A percentile compares a stretch with the other conserved stretches of the same genome.
These are phyloP conservation scores for Chloromonas sp. DNA, from an alignment of 163 green algal species.

Conservation along the genomic window DNA sequence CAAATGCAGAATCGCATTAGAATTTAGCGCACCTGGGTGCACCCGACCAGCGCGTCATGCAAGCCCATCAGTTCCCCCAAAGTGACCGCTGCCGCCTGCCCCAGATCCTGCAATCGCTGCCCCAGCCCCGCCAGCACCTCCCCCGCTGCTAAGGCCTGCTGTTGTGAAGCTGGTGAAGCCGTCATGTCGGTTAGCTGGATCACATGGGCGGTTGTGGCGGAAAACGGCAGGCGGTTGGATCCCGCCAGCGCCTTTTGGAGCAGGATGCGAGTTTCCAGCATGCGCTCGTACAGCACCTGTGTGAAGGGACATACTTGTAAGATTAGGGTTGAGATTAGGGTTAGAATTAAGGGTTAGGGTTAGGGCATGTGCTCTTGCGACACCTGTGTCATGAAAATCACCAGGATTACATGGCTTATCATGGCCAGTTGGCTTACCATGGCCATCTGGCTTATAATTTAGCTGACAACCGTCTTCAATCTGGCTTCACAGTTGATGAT, in stretches of 20 bases:
- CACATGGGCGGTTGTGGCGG: not conserved
- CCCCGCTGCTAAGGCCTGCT: constrained; percentile 2
- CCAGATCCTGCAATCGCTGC: constrained; percentile 2
- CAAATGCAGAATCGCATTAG: too few species aligned
- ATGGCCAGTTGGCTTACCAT: too few species aligned
- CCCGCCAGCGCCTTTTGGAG: constrained; percentile 54
- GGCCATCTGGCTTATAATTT: too few species aligned
- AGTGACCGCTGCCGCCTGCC: constrained; percentile 14
- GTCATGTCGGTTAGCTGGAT: not conserved
- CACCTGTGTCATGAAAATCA: too few species aligned
- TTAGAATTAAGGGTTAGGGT: not conserved
- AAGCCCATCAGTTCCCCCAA: constrained; percentile 44
- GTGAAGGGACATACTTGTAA: too few species aligned
- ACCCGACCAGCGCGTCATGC: constrained; percentile 39
- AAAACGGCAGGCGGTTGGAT: constrained; percentile 46
- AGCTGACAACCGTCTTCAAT: too few species aligned
- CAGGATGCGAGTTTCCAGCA: constrained; percentile 66
- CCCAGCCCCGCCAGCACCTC: constrained; percentile 3
- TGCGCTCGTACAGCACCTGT: constrained; percentile 50
- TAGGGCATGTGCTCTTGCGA: too few species aligned
- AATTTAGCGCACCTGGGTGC: constrained; percentile 20
- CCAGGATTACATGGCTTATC: too few species aligned
- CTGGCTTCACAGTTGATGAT: too few species aligned
- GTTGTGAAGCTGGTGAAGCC: not conserved
- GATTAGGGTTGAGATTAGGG: constrained; percentile 10